phyloP scores from a whole-genome alignment of 192 early-diverging fungal species.

The Coemansia sp. region DNA sequence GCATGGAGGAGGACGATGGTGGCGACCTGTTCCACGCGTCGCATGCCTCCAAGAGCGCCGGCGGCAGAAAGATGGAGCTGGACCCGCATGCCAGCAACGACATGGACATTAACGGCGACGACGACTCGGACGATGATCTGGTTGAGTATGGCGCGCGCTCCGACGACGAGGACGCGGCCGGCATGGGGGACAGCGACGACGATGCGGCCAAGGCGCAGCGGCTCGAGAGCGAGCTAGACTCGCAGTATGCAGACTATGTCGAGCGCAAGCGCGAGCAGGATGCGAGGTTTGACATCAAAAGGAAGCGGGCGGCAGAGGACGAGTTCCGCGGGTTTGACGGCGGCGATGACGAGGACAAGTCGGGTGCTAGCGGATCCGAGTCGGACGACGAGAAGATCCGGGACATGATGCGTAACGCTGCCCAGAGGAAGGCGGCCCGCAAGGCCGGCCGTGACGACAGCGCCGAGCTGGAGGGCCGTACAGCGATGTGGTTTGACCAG shows the following conservation, averaged over 20 bases:
- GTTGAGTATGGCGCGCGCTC: conserved; percentile 46
- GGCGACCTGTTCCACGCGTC: conserved; percentile 56
- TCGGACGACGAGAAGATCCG: conserved; percentile 48
- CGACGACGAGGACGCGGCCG: conserved; percentile 20
- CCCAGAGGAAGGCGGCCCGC: conserved; percentile 11
- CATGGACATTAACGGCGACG: conserved; percentile 45
- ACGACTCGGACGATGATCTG: conserved; percentile 46
- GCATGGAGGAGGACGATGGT: conserved; percentile 59
- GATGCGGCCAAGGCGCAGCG: conserved; percentile 52
- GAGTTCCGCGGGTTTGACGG: conserved; percentile 62
- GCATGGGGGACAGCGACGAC: conserved; percentile 53
- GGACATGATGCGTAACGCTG: conserved; percentile 31
- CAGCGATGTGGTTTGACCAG: conserved; percentile 95
- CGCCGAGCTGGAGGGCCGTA: conserved; percentile 64
- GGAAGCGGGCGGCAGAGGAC: conserved; percentile 60
- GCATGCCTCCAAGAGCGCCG: conserved; percentile 42
- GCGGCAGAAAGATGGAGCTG: conserved; percentile 24
- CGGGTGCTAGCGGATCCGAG: no score
- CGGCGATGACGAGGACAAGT: no score
- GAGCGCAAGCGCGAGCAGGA: conserved; percentile 69
- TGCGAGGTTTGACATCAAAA: conserved; percentile 67
- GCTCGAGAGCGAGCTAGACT: conserved; percentile 57
- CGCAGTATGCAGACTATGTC: conserved; percentile 65
- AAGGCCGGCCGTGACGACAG: conserved; percentile 13
- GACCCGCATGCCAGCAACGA: conserved; percentile 32